Conservation (phyloP, 192 early-diverging fungal genomes). For the Entomortierella parvispora region DNA sequence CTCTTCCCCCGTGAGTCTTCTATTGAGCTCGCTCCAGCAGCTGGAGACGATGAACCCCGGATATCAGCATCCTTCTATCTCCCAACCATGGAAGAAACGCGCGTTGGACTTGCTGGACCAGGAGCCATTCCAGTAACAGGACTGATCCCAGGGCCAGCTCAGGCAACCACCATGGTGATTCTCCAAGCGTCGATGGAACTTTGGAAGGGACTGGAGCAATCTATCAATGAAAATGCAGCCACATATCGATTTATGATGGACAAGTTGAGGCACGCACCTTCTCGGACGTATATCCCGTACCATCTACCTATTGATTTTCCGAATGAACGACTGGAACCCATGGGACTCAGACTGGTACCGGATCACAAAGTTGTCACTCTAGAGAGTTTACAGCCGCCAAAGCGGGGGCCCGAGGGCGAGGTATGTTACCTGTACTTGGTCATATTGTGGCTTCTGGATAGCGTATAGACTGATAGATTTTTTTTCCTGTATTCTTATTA, state of each 20-base stretch:
- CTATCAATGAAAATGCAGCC: slow-evolving; percentile 20
- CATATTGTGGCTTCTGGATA: not conserved
- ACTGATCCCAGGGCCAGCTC: slow-evolving; percentile 5
- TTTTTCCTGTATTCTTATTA: not conserved
- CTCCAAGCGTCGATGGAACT: slow-evolving; percentile 33
- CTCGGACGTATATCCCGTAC: slow-evolving; percentile 31
- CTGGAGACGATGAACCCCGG: slow-evolving; percentile 11
- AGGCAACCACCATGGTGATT: slow-evolving; percentile 45
- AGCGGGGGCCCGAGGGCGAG: slow-evolving; percentile 10
- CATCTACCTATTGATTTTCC: slow-evolving; percentile 27
- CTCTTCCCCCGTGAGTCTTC: slow-evolving; percentile 42
- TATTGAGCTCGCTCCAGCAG: slow-evolving; percentile 13
- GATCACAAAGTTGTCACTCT: slow-evolving; percentile 28
- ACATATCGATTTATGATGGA: slow-evolving; percentile 46
- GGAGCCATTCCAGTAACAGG: not conserved
- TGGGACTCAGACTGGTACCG: slow-evolving; percentile 20
- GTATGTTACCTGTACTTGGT: not conserved
- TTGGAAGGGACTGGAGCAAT: slow-evolving; percentile 29
- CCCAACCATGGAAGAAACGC: slow-evolving; percentile 18
- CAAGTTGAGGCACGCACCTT: slow-evolving; percentile 37
- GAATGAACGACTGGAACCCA: slow-evolving; percentile 22
- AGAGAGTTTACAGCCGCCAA: slow-evolving; percentile 16
- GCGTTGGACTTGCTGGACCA: not conserved
- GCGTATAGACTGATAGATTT: not conserved
- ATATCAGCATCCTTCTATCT: slow-evolving; percentile 44